Percentiles rank a stretch among this genome's conserved stretches.
These are phyloP conservation scores for Plenodomus biglobosus DNA, from an alignment of 2,329 filamentous ascomycete genomes.

Conservation along the genomic window DNA sequence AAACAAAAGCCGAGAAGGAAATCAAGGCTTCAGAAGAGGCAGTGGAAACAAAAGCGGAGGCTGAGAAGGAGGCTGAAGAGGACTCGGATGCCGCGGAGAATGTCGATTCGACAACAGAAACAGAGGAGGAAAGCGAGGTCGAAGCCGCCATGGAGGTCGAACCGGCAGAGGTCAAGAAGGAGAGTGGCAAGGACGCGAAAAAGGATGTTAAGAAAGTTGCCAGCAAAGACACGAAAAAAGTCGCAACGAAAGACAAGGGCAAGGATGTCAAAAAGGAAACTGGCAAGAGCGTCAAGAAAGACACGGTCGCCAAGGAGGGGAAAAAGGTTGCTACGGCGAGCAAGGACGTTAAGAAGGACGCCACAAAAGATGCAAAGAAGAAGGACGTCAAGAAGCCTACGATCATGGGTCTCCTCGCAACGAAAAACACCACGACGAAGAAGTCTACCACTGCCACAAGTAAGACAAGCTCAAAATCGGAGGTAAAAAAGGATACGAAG, in stretches of 20 bases:
- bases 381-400: neutral
- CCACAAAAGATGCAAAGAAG: neutral
- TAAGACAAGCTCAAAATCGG: neutral
- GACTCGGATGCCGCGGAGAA: constrained; percentile 1
- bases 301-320: neutral
- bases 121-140: neutral
- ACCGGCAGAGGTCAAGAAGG: constrained; percentile 1
- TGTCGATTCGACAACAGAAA: too few relatives aligned
- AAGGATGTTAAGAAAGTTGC: too few relatives aligned
- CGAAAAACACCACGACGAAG: neutral
- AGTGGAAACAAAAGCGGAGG: neutral
- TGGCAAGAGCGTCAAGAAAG: constrained; percentile 3
- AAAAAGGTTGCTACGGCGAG: too few relatives aligned
- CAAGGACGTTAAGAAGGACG: constrained; percentile 2
- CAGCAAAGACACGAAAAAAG: too few relatives aligned
- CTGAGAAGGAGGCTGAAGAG: neutral
- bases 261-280: constrained; percentile 3
- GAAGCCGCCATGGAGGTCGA: neutral
- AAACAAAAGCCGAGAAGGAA: too few relatives aligned
- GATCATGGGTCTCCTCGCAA: neutral
- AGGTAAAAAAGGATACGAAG: neutral
- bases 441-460: neutral
- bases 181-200: constrained; percentile 4
- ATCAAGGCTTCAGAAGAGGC: neutral
- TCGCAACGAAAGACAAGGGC: constrained; percentile 5